Evolutionary conservation across 2,329 filamentous ascomycete genomes (phyloP), one percentile per base, ranked within the genome.

Genomic region (Fusarium sp.): DNA sequence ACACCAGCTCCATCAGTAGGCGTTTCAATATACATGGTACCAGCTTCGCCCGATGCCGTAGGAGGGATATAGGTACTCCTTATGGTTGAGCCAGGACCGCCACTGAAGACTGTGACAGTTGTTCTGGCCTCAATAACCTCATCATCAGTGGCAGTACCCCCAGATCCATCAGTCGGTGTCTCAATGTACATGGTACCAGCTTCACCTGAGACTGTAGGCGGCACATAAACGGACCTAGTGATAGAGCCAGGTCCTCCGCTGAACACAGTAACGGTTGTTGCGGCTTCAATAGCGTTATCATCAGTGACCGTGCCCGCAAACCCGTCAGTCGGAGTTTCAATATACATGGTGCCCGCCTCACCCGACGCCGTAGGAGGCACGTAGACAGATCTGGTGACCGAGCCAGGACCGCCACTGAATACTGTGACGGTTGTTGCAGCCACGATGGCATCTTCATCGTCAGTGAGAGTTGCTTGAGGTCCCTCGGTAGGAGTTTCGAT

Each of bases 321-420:
- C 1, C 34, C 40, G 2, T 11, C 29, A 2, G 19, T 36, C 1
- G 52, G 52, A 0, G 39, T 50, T 7, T 47, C 51, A 3, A 53
- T 12, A 0, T 35, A 10, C 5, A 54, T 22, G 2, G 53, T 57
- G 0, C 53, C 53, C 4, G 53, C 35, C 15, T 57, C 41, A 1
- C 7, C 29, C 4, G 49, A 54, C 15, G 49, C 41, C 1, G 49
- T 32, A 3, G 53, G 53, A 0, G 53, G 49, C 1, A 57, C 10
- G 5, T 57, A 57, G 5, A 24, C 19, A 5, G 29, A 47, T 12
- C 41, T 34, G 1, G 49, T 57, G 1, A 54, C 36, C 13, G 49
- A 35, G 0, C 29, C 53, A 2, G 53, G 29, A 0, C 53, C 41
- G 6, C 41, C 49, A 15, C 53, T 47, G 7, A 38, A 45, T 7